Base-by-base conservation (phyloP, 208 protist species). In the Trypanosoma brucei region DNA sequence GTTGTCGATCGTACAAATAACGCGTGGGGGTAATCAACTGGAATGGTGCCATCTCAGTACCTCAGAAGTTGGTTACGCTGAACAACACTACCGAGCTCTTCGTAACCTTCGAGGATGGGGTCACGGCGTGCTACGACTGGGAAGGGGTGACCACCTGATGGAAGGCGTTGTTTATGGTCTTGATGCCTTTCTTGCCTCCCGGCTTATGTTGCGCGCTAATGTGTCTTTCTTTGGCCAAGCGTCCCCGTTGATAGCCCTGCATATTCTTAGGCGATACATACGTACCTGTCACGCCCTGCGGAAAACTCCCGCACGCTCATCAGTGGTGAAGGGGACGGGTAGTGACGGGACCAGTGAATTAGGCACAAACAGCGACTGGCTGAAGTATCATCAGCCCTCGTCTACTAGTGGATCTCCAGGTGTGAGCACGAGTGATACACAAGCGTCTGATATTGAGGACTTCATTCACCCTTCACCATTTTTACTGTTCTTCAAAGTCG, bases 201-300 rank as follows among this genome's bases (percentile, higher is more conserved):
- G 65, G 34, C 59, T 94, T 51, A 69, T 94, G 71, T 75, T 94
- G 55, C 84, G 85, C 35, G 76, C 75, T 30, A 83, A 83, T 50
- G 67, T 84, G 1, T 77, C 71, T 46, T 84, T 88, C 57, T 68
- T 60, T 7, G 80, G 82, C 1, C 83, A 88, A 62, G 71, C 78
- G 0, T 83, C 85, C 3, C 84, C 88, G 45, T 63, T 91, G 55
- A 63, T 94, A 53, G 88, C 83, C 7, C 14, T 87, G 33, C 69
- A 89, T 42, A 78, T 94, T 42, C 65, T 94, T 55, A 68, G 71
- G 22, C 84, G 88, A 13, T 91, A 94, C 55, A 48, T 92, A 53
- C 65, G 65, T 22, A 84, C 68, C 9, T 91, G 87, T 59, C 65
- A 78, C 39, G 7, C 78, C 1, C 56, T 85, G 55, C 72, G 74